A percentile compares a stretch with the other conserved stretches of the same genome.
These are phyloP conservation scores for Malus hybrid DNA, from an alignment of 331 rosid species.

Conservation along the genomic window DNA sequence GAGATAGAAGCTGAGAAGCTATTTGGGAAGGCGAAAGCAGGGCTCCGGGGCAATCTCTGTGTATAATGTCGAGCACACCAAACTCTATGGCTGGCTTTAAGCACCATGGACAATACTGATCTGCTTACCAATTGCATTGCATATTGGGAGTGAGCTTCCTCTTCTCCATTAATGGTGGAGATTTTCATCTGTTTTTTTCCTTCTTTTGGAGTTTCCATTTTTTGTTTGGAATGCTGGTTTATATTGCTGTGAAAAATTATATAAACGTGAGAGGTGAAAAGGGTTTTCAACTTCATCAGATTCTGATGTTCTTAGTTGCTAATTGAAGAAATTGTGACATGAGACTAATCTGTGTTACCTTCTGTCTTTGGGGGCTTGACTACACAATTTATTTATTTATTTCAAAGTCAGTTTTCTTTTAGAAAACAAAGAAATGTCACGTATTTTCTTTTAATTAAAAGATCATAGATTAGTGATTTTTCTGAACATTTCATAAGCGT, in stretches of 20 bases:
- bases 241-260: background rate
- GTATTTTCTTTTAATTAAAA: no score
- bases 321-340: background rate
- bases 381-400: background rate
- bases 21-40: slow-evolving; percentile 17
- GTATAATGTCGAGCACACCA: slow-evolving; percentile 17
- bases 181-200: background rate
- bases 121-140: no score
- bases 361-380: background rate
- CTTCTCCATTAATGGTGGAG: background rate
- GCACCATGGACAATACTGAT: background rate
- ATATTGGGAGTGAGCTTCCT: background rate
- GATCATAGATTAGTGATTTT: no score
- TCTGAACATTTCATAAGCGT: no score
- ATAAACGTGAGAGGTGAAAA: background rate
- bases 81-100: slow-evolving; percentile 20
- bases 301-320: background rate
- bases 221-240: background rate
- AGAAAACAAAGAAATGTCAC: background rate
- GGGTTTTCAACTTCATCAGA: background rate
- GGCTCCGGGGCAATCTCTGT: slow-evolving; percentile 15
- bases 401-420: background rate
- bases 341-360: background rate
- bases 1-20: background rate
- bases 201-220: background rate